Evolutionary conservation across 306 rosid species (phyloP).

Genomic region (Spatholobus suberectus): DNA sequence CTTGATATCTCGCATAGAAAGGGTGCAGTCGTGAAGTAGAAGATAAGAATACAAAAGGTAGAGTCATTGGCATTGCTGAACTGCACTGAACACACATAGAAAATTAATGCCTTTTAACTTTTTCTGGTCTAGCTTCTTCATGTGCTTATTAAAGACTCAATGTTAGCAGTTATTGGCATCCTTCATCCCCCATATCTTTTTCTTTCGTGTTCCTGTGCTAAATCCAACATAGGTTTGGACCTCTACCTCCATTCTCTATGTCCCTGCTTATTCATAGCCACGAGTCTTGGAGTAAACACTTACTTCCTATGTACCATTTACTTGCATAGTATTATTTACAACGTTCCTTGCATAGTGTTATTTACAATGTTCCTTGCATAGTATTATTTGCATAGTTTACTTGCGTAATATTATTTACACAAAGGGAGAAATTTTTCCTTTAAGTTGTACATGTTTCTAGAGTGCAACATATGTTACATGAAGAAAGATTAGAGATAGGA

Average conservation of each 20-base stretch:
- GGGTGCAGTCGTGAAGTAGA: conserved; percentile 36
- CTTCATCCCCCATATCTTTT: not conserved
- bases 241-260: not conserved
- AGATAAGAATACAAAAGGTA: conserved; percentile 31
- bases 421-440: not conserved
- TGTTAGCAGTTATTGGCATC: not conserved
- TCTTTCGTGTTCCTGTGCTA: conserved; percentile 31
- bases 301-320: not conserved
- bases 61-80: conserved; percentile 10
- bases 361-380: not conserved
- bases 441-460: not conserved
- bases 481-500: not conserved
- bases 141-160: conserved; percentile 27
- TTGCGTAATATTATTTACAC: not conserved
- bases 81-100: conserved; percentile 20
- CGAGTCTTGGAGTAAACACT: not conserved
- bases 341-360: too few relatives aligned
- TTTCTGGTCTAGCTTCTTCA: conserved; percentile 1
- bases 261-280: not conserved
- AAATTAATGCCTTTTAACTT: conserved; percentile 9
- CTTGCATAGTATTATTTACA: not conserved
- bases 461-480: not conserved
- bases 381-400: not conserved
- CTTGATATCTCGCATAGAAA: conserved; percentile 1
- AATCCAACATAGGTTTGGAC: conserved; percentile 19